Percentiles rank a stretch among this genome's conserved stretches.
Evolutionary conservation across 148 eudicot genomes (phyloP).

Genomic region (Rhododendron williamsianum): DNA sequence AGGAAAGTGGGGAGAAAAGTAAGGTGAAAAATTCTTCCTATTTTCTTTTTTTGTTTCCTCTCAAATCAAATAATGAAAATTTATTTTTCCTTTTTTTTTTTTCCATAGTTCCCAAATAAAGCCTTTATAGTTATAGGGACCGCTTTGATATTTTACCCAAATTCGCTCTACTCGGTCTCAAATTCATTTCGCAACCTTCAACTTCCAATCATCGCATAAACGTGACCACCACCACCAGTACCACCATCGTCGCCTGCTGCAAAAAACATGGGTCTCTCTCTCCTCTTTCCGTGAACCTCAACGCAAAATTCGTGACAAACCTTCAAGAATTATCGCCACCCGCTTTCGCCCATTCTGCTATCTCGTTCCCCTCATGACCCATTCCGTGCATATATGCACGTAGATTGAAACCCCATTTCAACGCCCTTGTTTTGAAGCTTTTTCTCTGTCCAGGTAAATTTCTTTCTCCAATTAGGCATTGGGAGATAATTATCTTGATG

Average conservation of each 20-base stretch:
- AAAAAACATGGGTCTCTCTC: not conserved
- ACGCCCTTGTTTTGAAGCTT: not conserved
- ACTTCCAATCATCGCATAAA: slow-evolving; percentile 5
- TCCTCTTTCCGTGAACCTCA: not conserved
- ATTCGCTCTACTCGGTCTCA: no score
- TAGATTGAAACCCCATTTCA: not conserved
- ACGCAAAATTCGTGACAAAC: slow-evolving; percentile 3
- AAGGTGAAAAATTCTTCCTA: no score
- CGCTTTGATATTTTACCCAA: no score
- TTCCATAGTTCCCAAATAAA: no score
- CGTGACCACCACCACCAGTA: not conserved
- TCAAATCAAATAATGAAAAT: no score
- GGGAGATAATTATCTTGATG: not conserved
- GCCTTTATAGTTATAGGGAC: no score
- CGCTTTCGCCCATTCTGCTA: not conserved
- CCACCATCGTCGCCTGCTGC: not conserved
- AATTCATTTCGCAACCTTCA: slow-evolving; percentile 6
- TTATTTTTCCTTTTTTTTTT: no score
- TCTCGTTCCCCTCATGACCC: not conserved
- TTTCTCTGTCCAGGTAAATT: not conserved
- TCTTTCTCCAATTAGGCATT: not conserved
- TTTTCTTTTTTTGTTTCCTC: no score
- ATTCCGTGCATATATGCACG: not conserved
- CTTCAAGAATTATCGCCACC: not conserved
- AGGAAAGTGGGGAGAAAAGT: no score